phyloP scores from a whole-genome alignment of 352 stramenopile genomes.

The Pythium folliculosum region DNA sequence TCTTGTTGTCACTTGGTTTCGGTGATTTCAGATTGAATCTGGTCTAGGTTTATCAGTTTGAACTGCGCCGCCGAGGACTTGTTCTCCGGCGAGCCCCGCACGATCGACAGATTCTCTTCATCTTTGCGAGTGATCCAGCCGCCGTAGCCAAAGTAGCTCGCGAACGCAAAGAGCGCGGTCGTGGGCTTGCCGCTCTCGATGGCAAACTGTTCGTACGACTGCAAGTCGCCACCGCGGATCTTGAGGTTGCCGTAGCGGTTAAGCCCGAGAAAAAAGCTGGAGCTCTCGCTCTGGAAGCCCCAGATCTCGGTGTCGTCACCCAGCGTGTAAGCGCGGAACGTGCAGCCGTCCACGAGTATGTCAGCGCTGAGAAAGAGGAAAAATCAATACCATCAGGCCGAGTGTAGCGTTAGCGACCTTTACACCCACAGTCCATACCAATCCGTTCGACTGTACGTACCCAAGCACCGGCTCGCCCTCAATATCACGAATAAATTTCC shows the following conservation, averaged over 20 bases:
- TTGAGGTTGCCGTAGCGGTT: conserved; percentile 74
- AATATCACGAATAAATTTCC: conserved; percentile 55
- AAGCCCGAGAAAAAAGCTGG: conserved; percentile 66
- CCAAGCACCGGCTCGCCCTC: conserved; percentile 60
- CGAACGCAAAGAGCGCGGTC: conserved; percentile 63
- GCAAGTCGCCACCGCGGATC: conserved; percentile 53
- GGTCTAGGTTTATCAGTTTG: conserved; percentile 57
- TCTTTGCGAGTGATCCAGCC: conserved; percentile 50
- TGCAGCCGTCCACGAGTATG: conserved; percentile 58
- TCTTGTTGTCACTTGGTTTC: conserved; percentile 2
- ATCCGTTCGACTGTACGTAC: conserved; percentile 32
- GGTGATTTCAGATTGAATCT: conserved; percentile 27
- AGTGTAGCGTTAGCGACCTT: neutral
- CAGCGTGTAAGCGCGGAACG: conserved; percentile 74
- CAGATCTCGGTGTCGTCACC: conserved; percentile 78
- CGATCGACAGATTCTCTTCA: conserved; percentile 44
- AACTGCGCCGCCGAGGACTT: conserved; percentile 60
- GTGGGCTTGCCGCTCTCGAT: conserved; percentile 47
- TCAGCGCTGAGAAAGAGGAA: conserved; percentile 43
- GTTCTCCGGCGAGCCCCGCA: conserved; percentile 67
- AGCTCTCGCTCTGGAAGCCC: conserved; percentile 76
- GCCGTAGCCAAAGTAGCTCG: conserved; percentile 73
- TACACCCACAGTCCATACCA: no score
- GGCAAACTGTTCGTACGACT: conserved; percentile 80
- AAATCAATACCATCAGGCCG: neutral